Evolutionary conservation across 2,329 filamentous ascomycete species (phyloP).

Genomic region (Phaeosphaeria sp.): DNA sequence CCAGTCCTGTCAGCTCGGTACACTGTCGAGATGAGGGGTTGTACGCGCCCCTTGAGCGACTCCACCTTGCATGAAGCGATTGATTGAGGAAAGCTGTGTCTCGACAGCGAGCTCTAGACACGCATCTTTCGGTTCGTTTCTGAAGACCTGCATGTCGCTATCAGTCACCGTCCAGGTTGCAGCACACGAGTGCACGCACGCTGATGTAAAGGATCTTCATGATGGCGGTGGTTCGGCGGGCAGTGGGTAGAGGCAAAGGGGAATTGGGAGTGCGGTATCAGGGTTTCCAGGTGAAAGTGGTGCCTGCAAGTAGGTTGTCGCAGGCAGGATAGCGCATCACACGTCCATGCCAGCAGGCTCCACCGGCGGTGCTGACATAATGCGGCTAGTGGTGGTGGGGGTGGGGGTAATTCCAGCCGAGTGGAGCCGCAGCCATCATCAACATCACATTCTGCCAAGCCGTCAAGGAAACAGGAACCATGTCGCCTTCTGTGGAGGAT

Average conservation of each 20-base stretch:
- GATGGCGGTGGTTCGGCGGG: slow-evolving; percentile 30
- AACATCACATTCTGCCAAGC: slow-evolving; percentile 15
- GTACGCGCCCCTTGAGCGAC: too few species aligned
- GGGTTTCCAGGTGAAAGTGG: neutral
- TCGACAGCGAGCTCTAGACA: neutral
- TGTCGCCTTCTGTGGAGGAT: slow-evolving; percentile 47
- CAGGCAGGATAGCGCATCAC: slow-evolving; percentile 5
- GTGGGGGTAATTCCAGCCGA: slow-evolving; percentile 32
- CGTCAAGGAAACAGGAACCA: neutral
- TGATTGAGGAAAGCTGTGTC: neutral
- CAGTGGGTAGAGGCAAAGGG: neutral
- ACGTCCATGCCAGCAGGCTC: neutral
- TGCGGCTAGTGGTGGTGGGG: slow-evolving; percentile 20
- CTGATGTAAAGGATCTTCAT: slow-evolving; percentile 93
- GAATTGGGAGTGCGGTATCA: neutral
- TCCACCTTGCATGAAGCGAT: neutral
- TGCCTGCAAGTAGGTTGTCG: neutral
- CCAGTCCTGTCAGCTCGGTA: neutral
- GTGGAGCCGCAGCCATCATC: slow-evolving; percentile 12
- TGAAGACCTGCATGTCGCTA: slow-evolving; percentile 68
- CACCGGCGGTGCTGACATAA: slow-evolving; percentile 24
- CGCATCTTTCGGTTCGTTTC: slow-evolving; percentile 64
- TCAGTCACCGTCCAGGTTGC: slow-evolving; percentile 11
- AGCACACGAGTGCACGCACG: slow-evolving; percentile 59
- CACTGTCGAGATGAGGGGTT: too few species aligned